Evolutionary conservation across 1,139 yeast genomes (phyloP), one percentile per base, ranked within the genome.

Genomic region (Blastobotrys buckinghamii): DNA sequence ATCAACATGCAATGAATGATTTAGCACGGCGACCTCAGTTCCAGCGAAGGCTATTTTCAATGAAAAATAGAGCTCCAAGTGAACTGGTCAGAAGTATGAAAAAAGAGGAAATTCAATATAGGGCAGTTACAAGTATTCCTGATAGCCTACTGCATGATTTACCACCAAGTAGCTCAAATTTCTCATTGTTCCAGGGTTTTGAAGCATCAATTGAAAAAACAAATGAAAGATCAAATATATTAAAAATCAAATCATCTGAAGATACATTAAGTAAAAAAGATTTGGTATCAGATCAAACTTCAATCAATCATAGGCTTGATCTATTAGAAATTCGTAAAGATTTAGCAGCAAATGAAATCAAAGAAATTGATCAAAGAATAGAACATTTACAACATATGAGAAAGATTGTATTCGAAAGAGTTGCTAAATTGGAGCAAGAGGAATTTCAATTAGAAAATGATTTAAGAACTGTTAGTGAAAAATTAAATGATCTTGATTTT

Each of bases 171-270:
- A 59, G 59, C 27, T 55, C 61, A 34, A 50, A 56, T 39, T 79
- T 72, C 59, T 77, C 86, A 1, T 65, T 83, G 17, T 81, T 77
- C 56, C 87, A 83, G 61, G 89, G 88, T 0, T 83, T 82, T 59
- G 75, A 72, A 55, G 87, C 86, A 1, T 71, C 77, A 0, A 58
- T 27, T 10, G 35, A 19, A 10, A 32, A 30, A 32, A 19, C 22
- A 13, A 39, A 22, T 15, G 13, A 39, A 39, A 15, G 44, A 5
- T 7, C 24, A 22, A 44, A 29, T 3, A 50, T 44, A 16, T 33
- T 42, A 35, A 42, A 34, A 26, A 74, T 33, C 64, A 26, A 44
- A 36, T 42, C 50, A 22, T 29, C 46, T 20, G 35, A 58, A 54
- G 48, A 42, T 52, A 29, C 60, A 53, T 10, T 53, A 55, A 37